Base-by-base conservation (phyloP, 164 flowering plant species). In the Kingdonia uniflora region DNA sequence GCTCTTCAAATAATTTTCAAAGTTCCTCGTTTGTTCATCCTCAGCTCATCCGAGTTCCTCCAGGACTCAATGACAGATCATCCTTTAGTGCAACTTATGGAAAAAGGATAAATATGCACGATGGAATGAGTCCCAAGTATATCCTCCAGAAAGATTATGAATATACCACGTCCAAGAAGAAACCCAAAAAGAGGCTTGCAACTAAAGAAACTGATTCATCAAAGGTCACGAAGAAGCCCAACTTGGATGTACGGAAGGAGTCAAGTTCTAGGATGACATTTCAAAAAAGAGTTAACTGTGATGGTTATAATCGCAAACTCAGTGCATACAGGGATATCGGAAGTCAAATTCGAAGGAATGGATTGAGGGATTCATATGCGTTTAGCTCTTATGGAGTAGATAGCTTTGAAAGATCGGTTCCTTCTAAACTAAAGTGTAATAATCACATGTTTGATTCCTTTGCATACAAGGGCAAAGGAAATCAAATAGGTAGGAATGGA, bases 131-230 rank as follows among this genome's bases (percentile, higher is more conserved):
- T 40, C 54, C 63, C 37, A 70, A 62, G 29, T 14, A 22, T 51
- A 25, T 57, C 15, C 46, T 24, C 19, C 22, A 57, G 58, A 59
- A 60, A 51, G 66, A 39, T 42, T 51, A 42, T 33, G 59, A 54
- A 48, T 48, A 14, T 60, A 44, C 51, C 3, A 3, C 35, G 35
- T 3, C 35, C 35, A 8, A 4, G 8, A 67, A 62, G 44, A 64
- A 54, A 56, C 19, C 61, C n/a, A 76, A 46, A 52, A 80, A 74
- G 79, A 73, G 76, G 59, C 70, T 54, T 20, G 66, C 72, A 44
- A 42, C 44, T 56, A 54, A 17, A 49, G 46, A 57, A 41, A 54
- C 23, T 43, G 58, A 55, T 67, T 60, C 61, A 1, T 20, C 51
- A 19, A 68, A 67, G 52, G 60, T 61, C 21, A 8, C 39, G 2